Conservation (phyloP, 164 flowering plant genomes). For the Liquidambar formosana region DNA sequence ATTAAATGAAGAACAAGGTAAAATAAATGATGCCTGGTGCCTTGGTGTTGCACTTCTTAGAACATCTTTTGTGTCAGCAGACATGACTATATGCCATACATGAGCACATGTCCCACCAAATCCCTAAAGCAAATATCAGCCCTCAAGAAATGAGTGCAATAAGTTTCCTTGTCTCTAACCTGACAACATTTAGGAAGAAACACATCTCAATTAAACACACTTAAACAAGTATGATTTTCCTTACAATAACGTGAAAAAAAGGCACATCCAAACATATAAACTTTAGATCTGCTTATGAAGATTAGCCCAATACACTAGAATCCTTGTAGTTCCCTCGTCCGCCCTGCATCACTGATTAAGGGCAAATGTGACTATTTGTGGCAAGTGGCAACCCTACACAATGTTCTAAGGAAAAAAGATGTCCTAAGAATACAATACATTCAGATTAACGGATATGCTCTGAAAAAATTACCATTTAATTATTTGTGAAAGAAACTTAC, state of each 20-base stretch:
- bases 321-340: background rate
- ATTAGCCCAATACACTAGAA: background rate
- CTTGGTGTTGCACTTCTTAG: too few species aligned
- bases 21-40: too few species aligned
- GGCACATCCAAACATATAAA: constrained; percentile 1
- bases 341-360: background rate
- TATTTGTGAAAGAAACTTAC: constrained; percentile 25
- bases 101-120: background rate
- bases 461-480: background rate
- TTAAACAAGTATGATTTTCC: background rate
- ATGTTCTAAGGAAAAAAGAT: background rate
- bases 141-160: background rate
- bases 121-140: background rate
- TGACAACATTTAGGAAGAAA: background rate
- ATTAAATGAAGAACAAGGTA: too few species aligned
- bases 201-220: background rate
- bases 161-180: background rate
- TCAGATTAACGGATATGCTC: background rate
- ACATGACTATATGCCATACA: too few species aligned
- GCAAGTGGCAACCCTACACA: background rate
- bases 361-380: background rate
- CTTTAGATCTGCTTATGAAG: background rate
- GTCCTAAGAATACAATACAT: background rate
- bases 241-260: background rate
- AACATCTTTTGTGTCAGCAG: too few species aligned